phyloP scores from a whole-genome alignment of 148 eudicot genomes.

The Rhododendron griersonianum region DNA sequence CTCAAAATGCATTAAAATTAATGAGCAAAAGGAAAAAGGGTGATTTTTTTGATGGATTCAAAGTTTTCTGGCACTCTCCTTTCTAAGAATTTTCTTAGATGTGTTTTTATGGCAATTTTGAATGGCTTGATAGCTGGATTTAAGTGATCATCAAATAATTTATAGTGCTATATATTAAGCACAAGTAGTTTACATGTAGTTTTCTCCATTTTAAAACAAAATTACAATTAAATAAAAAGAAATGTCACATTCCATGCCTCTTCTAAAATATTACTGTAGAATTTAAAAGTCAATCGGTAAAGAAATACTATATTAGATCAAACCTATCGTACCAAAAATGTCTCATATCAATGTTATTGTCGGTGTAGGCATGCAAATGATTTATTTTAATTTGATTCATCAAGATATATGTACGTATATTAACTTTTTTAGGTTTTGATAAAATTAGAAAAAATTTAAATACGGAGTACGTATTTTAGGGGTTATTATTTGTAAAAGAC shows the following conservation, averaged over 20 bases:
- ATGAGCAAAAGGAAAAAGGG: not conserved
- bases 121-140: not conserved
- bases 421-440: too few relatives aligned
- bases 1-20: too few relatives aligned
- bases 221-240: too few relatives aligned
- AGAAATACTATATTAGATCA: not conserved
- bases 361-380: not conserved
- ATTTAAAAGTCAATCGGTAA: not conserved
- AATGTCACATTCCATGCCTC: not conserved
- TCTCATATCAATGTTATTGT: too few relatives aligned
- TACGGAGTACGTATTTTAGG: not conserved
- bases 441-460: too few relatives aligned
- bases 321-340: not conserved
- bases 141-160: not conserved
- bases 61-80: not conserved
- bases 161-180: too few relatives aligned
- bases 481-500: not conserved
- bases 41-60: not conserved
- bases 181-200: too few relatives aligned
- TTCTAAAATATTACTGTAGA: too few relatives aligned
- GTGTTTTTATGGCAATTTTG: not conserved
- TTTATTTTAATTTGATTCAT: not conserved
- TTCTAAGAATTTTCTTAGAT: too few relatives aligned
- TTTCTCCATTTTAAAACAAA: too few relatives aligned
- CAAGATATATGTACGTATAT: too few relatives aligned